phyloP scores from a whole-genome alignment of 2,329 filamentous ascomycete species.

The Clonostachys solani region DNA sequence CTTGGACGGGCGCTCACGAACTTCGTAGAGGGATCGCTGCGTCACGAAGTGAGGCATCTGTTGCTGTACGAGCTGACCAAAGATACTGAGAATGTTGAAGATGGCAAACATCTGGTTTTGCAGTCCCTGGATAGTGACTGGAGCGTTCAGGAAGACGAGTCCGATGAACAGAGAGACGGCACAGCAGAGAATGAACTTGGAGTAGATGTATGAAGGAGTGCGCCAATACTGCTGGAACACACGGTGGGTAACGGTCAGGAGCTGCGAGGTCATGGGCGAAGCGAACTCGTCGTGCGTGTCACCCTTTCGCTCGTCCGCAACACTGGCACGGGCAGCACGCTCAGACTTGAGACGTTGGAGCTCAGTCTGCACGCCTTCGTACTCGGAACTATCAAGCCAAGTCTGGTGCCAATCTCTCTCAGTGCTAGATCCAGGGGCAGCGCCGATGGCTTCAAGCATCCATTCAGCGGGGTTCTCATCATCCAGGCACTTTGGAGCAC shows the following conservation, averaged over 20 bases:
- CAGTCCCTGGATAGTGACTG: conserved; percentile 69
- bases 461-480: conserved; percentile 67
- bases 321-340: conserved; percentile 42
- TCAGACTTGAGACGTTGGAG: conserved; percentile 36
- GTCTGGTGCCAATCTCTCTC: conserved; percentile 64
- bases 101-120: conserved; percentile 85
- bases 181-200: conserved; percentile 29
- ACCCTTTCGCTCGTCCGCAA: conserved; percentile 50
- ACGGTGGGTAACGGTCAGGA: conserved; percentile 26
- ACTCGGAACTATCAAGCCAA: conserved; percentile 47
- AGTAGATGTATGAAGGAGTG: conserved; percentile 60
- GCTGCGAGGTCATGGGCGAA: conserved; percentile 30
- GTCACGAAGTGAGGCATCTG: conserved; percentile 84
- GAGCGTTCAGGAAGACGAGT: conserved; percentile 72
- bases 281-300: conserved; percentile 37
- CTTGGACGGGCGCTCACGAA: conserved; percentile 78
- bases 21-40: conserved; percentile 78
- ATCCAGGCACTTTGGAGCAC: conserved; percentile 46
- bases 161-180: conserved; percentile 69
- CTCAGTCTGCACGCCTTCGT: conserved; percentile 23
- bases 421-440: conserved; percentile 40
- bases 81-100: conserved; percentile 79
- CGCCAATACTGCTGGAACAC: conserved; percentile 26
- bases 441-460: conserved; percentile 51
- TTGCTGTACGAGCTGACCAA: conserved; percentile 73